A percentile compares a stretch with the other conserved stretches of the same genome.
phyloP scores from a whole-genome alignment of 805 yeast genomes.

The Kuraishia molischiana region DNA sequence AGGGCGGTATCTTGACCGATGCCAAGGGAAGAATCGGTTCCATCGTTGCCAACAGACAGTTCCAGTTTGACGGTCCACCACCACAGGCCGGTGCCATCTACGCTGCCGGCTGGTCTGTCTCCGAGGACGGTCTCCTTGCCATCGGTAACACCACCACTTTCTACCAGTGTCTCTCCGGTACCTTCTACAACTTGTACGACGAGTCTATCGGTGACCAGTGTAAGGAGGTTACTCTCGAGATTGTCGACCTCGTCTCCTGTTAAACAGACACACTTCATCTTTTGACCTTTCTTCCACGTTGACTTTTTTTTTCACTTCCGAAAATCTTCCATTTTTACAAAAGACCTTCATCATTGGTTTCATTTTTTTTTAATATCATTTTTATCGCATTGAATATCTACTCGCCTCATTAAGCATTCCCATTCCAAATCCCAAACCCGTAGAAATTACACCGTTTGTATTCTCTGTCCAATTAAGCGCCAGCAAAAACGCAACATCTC shows the following conservation, averaged over 20 bases:
- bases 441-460: no score
- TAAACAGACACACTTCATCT: constrained; percentile 13
- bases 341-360: no score
- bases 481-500: no score
- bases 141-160: constrained; percentile 36
- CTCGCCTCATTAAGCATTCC: no score
- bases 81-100: constrained; percentile 50
- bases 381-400: no score
- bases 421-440: no score
- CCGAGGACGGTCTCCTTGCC: constrained; percentile 35
- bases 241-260: constrained; percentile 36
- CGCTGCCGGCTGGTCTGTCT: constrained; percentile 42
- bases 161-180: constrained; percentile 47
- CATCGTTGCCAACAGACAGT: constrained; percentile 53
- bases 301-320: no score
- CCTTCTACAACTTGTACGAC: constrained; percentile 49
- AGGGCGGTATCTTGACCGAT: constrained; percentile 32
- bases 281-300: no score
- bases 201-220: constrained; percentile 36
- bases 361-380: no score
- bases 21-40: constrained; percentile 43
- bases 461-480: no score
- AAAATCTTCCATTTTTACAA: no score
- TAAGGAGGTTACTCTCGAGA: constrained; percentile 29
- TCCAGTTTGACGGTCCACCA: constrained; percentile 60